These are phyloP conservation scores for Reticulascus tulasneorum DNA, from an alignment of 2,329 filamentous ascomycete genomes.

Conservation along the genomic window DNA sequence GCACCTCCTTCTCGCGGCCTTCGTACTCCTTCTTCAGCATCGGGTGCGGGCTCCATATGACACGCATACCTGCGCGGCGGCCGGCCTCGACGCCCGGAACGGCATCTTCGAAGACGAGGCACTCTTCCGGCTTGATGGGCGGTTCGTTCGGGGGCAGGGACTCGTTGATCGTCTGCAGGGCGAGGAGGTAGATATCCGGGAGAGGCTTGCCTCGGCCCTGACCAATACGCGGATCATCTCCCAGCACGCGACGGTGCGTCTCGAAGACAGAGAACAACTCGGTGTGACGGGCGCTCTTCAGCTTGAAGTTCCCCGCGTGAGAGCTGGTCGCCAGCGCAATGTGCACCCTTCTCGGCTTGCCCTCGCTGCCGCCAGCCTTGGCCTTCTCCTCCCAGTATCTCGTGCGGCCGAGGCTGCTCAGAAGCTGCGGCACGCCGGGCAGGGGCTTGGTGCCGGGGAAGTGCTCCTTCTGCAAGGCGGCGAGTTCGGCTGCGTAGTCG, in stretches of 20 bases:
- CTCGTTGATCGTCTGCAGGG: constrained; percentile 79
- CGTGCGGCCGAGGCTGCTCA: constrained; percentile 55
- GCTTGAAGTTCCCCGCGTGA: constrained; percentile 64
- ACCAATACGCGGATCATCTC: constrained; percentile 77
- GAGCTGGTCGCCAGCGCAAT: constrained; percentile 85
- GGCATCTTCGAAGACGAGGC: constrained; percentile 93
- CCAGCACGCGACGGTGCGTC: constrained; percentile 68
- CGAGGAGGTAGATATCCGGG: constrained; percentile 90
- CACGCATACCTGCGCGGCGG: constrained; percentile 87
- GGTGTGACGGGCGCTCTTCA: constrained; percentile 66
- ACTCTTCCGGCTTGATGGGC: constrained; percentile 75
- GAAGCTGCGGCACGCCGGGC: constrained; percentile 69
- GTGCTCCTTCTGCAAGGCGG: constrained; percentile 61
- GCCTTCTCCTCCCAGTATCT: constrained; percentile 42
- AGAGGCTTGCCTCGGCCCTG: constrained; percentile 86
- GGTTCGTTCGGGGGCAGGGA: constrained; percentile 59
- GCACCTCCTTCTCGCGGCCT: constrained; percentile 73
- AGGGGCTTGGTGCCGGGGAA: constrained; percentile 76
- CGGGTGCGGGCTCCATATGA: constrained; percentile 86
- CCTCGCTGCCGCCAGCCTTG: constrained; percentile 18
- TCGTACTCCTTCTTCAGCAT: constrained; percentile 71
- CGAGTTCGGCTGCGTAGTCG: constrained; percentile 59
- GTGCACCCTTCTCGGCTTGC: constrained; percentile 49
- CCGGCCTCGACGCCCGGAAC: constrained; percentile 91
- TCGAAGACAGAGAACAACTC: constrained; percentile 65